phyloP scores from a whole-genome alignment of 1,284 basidiomycete species.

The Trametes versicolor region DNA sequence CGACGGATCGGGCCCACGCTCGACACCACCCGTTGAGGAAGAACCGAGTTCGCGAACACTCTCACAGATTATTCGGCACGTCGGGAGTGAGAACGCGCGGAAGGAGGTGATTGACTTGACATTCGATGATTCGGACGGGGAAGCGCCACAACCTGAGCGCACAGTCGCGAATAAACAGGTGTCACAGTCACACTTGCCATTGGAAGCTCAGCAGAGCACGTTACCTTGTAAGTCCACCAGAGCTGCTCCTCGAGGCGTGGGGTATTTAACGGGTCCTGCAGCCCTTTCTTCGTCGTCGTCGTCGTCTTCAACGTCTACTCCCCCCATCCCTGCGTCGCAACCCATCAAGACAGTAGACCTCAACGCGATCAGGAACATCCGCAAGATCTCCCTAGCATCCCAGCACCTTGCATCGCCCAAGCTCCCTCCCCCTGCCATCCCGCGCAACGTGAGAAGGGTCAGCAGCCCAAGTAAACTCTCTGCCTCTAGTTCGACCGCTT shows the following conservation, averaged over 20 bases:
- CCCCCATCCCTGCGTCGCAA: slow-evolving; percentile 3
- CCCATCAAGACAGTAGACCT: slow-evolving; percentile 23
- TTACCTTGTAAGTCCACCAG: neutral
- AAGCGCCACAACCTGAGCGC: neutral
- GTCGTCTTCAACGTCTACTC: neutral
- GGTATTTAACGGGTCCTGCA: neutral
- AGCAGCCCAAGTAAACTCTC: neutral
- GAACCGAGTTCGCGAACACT: slow-evolving; percentile 18
- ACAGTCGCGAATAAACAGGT: neutral
- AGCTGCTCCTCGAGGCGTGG: neutral
- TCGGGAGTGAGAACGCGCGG: slow-evolving; percentile 18
- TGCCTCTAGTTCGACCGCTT: neutral
- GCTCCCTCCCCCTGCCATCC: slow-evolving; percentile 1
- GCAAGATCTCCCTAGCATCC: slow-evolving; percentile 5
- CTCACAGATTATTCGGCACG: slow-evolving; percentile 28
- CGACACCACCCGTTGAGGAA: slow-evolving; percentile 15
- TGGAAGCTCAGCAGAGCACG: neutral
- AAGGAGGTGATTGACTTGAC: slow-evolving; percentile 33
- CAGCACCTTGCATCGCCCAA: slow-evolving; percentile 7
- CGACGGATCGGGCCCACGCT: neutral
- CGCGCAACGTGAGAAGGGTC: slow-evolving; percentile 15
- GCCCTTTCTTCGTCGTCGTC: neutral
- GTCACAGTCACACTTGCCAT: neutral
- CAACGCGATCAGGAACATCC: slow-evolving; percentile 17
- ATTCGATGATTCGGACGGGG: slow-evolving; percentile 25